A percentile compares a stretch with the other conserved stretches of the same genome.
phyloP scores from a whole-genome alignment of 345 rosid species.

The Corchorus olitorius region DNA sequence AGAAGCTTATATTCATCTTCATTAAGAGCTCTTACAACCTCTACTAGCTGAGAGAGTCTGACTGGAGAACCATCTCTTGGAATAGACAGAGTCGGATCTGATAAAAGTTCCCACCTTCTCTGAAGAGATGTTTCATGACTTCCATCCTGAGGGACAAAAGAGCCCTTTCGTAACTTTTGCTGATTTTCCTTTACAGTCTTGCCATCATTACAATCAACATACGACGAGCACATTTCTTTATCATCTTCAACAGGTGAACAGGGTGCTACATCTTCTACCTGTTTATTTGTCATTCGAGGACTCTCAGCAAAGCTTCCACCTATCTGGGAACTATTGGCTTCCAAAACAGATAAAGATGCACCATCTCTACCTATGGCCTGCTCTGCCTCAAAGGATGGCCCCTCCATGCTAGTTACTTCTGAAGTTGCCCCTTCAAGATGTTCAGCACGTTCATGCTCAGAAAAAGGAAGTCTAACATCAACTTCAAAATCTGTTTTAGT shows the following conservation, averaged over 20 bases:
- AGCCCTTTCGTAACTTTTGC: slow-evolving; percentile 38
- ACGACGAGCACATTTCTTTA: slow-evolving; percentile 27
- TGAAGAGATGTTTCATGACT: slow-evolving; percentile 41
- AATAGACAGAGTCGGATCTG: slow-evolving; percentile 28
- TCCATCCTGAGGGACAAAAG: slow-evolving; percentile 34
- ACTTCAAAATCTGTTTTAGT: slow-evolving; percentile 19
- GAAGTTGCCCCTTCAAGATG: slow-evolving; percentile 24
- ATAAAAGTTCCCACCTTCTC: slow-evolving; percentile 26
- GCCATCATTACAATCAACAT: slow-evolving; percentile 19
- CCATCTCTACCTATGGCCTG: slow-evolving; percentile 33
- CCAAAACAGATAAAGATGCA: slow-evolving; percentile 29
- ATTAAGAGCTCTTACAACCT: slow-evolving; percentile 9
- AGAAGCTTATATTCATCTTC: slow-evolving; percentile 14
- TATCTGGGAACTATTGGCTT: slow-evolving; percentile 26
- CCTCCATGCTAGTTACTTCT: slow-evolving; percentile 21
- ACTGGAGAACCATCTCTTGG: slow-evolving; percentile 33
- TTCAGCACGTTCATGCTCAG: slow-evolving; percentile 22
- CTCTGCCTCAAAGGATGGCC: slow-evolving; percentile 29
- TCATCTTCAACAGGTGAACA: slow-evolving; percentile 26
- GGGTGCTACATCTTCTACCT: slow-evolving; percentile 21
- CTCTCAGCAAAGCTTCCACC: slow-evolving; percentile 27
- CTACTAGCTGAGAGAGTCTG: slow-evolving; percentile 46
- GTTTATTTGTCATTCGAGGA: slow-evolving; percentile 23
- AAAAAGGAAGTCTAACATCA: slow-evolving; percentile 10
- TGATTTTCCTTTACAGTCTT: slow-evolving; percentile 33